A percentile compares a stretch with the other conserved stretches of the same genome.
Conservation (phyloP, 2,329 filamentous ascomycete genomes). For the Botrytis paeoniae region DNA sequence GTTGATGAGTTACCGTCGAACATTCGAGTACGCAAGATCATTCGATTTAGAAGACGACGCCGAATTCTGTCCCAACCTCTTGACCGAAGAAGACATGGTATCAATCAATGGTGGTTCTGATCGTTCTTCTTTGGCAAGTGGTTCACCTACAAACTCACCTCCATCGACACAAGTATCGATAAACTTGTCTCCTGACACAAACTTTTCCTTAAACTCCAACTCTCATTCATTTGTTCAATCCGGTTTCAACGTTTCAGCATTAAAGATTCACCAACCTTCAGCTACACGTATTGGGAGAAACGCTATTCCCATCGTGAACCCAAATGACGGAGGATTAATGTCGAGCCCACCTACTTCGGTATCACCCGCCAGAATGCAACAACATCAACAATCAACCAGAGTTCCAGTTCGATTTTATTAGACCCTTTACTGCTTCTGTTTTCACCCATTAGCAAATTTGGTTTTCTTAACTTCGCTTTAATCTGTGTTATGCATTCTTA, state of each 20-base stretch:
- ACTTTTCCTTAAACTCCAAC: slow-evolving; percentile 68
- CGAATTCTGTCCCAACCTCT: slow-evolving; percentile 87
- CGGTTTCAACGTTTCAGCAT: slow-evolving; percentile 57
- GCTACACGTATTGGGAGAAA: slow-evolving; percentile 83
- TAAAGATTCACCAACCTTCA: slow-evolving; percentile 88
- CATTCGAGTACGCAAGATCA: slow-evolving; percentile 87
- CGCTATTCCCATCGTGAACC: slow-evolving; percentile 97
- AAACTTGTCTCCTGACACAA: slow-evolving; percentile 59
- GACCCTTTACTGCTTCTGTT: slow-evolving; percentile 26
- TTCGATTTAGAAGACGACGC: slow-evolving; percentile 96
- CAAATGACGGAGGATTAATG: slow-evolving; percentile 82
- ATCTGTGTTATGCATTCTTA: slow-evolving; percentile 34
- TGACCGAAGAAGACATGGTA: slow-evolving; percentile 80
- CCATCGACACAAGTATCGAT: slow-evolving; percentile 71
- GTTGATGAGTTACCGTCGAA: slow-evolving; percentile 74
- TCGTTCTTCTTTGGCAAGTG: slow-evolving; percentile 90
- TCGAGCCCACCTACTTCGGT: slow-evolving; percentile 79
- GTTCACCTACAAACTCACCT: slow-evolving; percentile 87
- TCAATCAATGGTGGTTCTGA: slow-evolving; percentile 92
- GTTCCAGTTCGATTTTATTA: slow-evolving; percentile 34
- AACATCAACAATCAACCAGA: slow-evolving; percentile 23
- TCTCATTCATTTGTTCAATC: slow-evolving; percentile 66
- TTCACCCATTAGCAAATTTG: slow-evolving; percentile 26
- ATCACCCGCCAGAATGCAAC: slow-evolving; percentile 59
- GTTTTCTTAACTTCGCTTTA: slow-evolving; percentile 31